Base-by-base conservation (phyloP, 768 basidiomycete genomes). In the Boletus edulis region DNA sequence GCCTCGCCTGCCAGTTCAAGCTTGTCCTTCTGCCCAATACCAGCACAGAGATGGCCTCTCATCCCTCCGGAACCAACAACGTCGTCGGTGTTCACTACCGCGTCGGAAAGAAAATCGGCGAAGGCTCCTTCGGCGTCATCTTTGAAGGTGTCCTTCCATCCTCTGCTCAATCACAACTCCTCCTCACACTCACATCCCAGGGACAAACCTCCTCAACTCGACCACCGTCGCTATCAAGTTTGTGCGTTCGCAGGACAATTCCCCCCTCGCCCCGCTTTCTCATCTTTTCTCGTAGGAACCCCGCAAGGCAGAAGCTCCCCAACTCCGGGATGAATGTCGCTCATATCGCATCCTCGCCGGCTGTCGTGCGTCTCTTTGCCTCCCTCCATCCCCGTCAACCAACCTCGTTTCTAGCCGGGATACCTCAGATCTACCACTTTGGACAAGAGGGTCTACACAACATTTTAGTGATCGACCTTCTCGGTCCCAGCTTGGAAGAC, bases 171-270 rank as follows among this genome's bases (percentile, higher is more conserved):
- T 39, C 38, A 18, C 15, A 4, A 3, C 38, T 8, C 41, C 3
- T 38, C 48, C n/a, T 45, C 29, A 47, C 49, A 12, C 3, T 34
- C 38, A 39, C 51, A 10, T 49, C 58, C 46, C 67, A 98, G 96
- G 96, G 27, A 96, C 94, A 9, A 99, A 99, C 70, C 80, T 99
- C 32, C 85, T 98, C 76, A 99, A 99, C 80, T 94, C 91, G 4
- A 94, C 96, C 77, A 95, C 94, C 11, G 96, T 98, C 57, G 97
- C 97, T 60, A 98, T 99, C 86, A 99, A 99, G 81, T 99, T 99
- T 83, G 97, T 98, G 68, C 75, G 95, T 85, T 45, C 38, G 4
- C 58, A 45, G 44, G 51, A 44, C 42, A 15, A 49, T 4, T 51
- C 5, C 10, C 44, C 12, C 13, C 31, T 12, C 37, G 4, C 32